phyloP scores from a whole-genome alignment of 2,329 filamentous ascomycete species.

The Alternaria sp. region DNA sequence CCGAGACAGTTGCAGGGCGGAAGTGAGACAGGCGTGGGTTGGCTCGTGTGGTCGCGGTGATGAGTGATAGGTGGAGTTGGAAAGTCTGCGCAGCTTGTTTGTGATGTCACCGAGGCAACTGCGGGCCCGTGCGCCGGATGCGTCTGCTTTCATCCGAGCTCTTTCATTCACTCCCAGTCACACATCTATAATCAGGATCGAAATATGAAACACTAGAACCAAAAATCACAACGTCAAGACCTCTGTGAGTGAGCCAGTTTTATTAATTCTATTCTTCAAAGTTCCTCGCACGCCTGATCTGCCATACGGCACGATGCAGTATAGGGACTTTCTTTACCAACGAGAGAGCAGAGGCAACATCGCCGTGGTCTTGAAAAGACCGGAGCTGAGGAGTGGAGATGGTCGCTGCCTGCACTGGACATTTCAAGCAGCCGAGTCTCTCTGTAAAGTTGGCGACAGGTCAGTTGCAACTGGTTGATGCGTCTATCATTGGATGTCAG shows the following conservation, averaged over 20 bases:
- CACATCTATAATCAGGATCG: not conserved
- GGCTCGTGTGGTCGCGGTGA: constrained; percentile 5
- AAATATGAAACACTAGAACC: not conserved
- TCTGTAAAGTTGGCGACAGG: not conserved
- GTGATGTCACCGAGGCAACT: constrained; percentile 35
- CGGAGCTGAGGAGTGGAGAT: not conserved
- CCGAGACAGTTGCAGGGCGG: not conserved
- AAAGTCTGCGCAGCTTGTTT: constrained; percentile 29
- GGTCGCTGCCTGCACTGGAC: not conserved
- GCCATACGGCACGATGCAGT: not conserved
- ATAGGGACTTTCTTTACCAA: too few relatives aligned
- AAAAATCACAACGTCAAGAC: not conserved
- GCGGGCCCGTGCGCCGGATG: constrained; percentile 7
- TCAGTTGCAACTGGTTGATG: not conserved
- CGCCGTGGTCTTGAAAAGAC: not conserved
- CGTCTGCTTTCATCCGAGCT: not conserved
- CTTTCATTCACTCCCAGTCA: not conserved
- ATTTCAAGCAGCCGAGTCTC: not conserved
- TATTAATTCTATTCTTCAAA: too few relatives aligned
- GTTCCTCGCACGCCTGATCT: not conserved
- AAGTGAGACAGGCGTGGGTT: constrained; percentile 2
- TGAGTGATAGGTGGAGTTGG: constrained; percentile 12
- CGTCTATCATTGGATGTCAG: not conserved
- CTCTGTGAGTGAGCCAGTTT: not conserved
- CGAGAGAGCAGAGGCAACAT: not conserved